Conservation (phyloP, 345 rosid species). For the Populus alba region DNA sequence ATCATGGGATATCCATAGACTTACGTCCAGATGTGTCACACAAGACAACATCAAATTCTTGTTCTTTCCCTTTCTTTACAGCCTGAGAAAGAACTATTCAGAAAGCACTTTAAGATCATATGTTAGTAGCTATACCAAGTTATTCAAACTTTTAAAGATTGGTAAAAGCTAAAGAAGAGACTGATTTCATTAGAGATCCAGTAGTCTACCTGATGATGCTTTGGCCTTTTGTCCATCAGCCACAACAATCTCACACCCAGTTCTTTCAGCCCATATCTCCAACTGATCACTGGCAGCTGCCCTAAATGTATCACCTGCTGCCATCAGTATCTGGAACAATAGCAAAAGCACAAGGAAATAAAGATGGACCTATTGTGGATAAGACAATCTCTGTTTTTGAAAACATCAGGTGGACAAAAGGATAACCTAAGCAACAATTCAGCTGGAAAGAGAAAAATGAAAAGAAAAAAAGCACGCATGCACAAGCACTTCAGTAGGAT, state of each 20-base stretch:
- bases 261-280: conserved; percentile 95
- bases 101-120: conserved; percentile 51
- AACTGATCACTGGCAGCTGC: conserved; percentile 97
- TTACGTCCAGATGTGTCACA: conserved; percentile 98
- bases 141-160: neutral
- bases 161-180: conserved; percentile 1
- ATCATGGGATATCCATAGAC: conserved; percentile 27
- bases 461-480: neutral
- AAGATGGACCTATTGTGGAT: neutral
- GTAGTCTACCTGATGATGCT: conserved; percentile 74
- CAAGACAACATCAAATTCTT: conserved; percentile 80
- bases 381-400: neutral
- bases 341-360: conserved; percentile 28
- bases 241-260: conserved; percentile 83
- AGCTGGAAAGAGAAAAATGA: neutral
- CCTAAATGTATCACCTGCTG: conserved; percentile 98
- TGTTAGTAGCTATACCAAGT: conserved; percentile 23
- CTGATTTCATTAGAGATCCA: neutral
- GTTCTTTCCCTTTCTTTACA: conserved; percentile 83
- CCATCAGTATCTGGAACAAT: conserved; percentile 71
- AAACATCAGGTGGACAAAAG: neutral
- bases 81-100: conserved; percentile 89
- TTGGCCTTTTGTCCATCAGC: conserved; percentile 74
- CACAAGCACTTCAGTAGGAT: neutral
- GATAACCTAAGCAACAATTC: neutral